Evolutionary conservation across 2,329 filamentous ascomycete genomes (phyloP), one percentile per base, ranked within the genome.

Genomic region (Tympanopsis confertula): DNA sequence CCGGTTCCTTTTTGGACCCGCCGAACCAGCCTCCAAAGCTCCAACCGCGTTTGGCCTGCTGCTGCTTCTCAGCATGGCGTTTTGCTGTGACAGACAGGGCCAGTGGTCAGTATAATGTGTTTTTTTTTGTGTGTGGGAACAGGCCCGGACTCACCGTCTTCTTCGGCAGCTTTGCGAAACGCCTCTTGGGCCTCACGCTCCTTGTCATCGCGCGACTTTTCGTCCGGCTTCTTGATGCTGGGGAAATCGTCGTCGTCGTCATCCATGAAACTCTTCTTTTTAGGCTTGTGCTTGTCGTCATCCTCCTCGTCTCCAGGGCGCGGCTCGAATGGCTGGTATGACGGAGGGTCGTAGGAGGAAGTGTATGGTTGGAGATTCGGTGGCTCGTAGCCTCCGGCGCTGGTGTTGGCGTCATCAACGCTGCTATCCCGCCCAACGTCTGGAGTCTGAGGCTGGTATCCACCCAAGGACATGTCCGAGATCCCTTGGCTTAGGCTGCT

Each of bases 141-240:
- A 43, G 20, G 10, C 18, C 22, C 4, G 4, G 38, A 51, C 71
- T 68, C 57, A 78, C 74, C 73, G 60, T 82, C 78, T 58, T 79
- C 76, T 50, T 82, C 87, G 1, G 86, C 89, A 19, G 85, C 86
- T 56, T 81, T 86, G 39, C 78, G 75, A 66, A 95, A 86, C 55
- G 86, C 78, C 49, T 93, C 88, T 40, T 86, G 82, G 36, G 88
- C 87, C 55, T 86, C 82, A 18, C 75, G 71, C 49, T 93, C 85
- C 49, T 77, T 81, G 10, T 82, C 78, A 26, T 71, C 62, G 54
- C 81, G 78, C 44, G 65, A 61, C 2, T 72, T 63, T 33, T 69
- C 71, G 12, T 45, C 37, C 7, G 45, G 42, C 32, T 55, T 65
- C 33, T 62, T 44, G 5, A 63, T 62, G 20, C 75, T 64, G 30